phyloP scores from a whole-genome alignment of 2,329 filamentous ascomycete genomes.

The Pseudonectria foliicola region DNA sequence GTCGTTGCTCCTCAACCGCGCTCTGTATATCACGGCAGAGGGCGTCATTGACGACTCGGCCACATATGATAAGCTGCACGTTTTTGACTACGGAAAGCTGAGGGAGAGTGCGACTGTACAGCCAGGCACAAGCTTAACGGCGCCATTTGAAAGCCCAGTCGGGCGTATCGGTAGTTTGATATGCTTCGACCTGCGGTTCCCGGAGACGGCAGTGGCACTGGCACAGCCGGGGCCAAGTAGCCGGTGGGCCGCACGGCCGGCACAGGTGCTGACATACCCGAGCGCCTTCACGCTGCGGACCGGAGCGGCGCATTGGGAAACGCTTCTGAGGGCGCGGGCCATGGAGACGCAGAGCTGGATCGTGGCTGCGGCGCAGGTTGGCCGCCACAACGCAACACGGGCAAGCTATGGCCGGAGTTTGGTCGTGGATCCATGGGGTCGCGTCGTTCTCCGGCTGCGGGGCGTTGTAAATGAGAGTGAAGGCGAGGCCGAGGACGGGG shows the following conservation, averaged over 20 bases:
- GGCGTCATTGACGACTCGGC: slow-evolving; percentile 35
- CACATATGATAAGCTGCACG: slow-evolving; percentile 79
- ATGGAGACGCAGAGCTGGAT: slow-evolving; percentile 88
- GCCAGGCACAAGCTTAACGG: slow-evolving; percentile 53
- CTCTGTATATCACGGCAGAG: slow-evolving; percentile 41
- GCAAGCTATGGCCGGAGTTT: slow-evolving; percentile 81
- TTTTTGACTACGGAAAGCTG: slow-evolving; percentile 65
- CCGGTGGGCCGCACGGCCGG: slow-evolving; percentile 32
- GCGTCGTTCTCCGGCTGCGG: slow-evolving; percentile 58
- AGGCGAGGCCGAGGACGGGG: slow-evolving; percentile 33
- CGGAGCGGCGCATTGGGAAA: slow-evolving; percentile 79
- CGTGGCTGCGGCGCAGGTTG: slow-evolving; percentile 74
- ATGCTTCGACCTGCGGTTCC: slow-evolving; percentile 86
- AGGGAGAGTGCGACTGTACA: slow-evolving; percentile 56
- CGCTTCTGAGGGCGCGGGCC: slow-evolving; percentile 68
- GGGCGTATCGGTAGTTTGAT: slow-evolving; percentile 75
- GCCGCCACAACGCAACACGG: slow-evolving; percentile 65
- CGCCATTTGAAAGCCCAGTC: slow-evolving; percentile 65
- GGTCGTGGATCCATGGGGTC: slow-evolving; percentile 82
- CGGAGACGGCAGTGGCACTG: slow-evolving; percentile 65
- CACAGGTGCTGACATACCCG: slow-evolving; percentile 77
- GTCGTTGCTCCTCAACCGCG: slow-evolving; percentile 40
- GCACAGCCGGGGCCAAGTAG: slow-evolving; percentile 33
- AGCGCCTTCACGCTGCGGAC: slow-evolving; percentile 87
- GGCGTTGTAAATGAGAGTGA: slow-evolving; percentile 39